These are phyloP conservation scores for Rubus parviflorus DNA, from an alignment of 306 rosid genomes.

Conservation along the genomic window DNA sequence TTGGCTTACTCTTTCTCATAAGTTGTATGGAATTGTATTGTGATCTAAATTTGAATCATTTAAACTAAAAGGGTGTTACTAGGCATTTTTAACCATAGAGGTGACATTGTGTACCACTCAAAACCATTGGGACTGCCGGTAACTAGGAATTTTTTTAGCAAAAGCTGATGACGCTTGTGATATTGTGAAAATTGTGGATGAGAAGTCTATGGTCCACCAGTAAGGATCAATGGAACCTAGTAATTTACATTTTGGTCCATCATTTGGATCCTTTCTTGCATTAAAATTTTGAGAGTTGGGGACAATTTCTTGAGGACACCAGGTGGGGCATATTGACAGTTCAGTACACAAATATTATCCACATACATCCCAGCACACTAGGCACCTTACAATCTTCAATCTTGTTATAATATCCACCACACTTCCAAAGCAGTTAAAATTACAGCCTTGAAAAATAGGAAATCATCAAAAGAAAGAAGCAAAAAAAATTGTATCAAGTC, in stretches of 20 bases:
- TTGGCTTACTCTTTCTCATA: not conserved
- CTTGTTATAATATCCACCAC: constrained; percentile 50
- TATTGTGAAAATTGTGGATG: not conserved
- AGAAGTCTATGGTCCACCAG: constrained; percentile 20
- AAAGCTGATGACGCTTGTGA: not conserved
- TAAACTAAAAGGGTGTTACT: not conserved
- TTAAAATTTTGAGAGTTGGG: not conserved
- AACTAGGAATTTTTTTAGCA: not conserved
- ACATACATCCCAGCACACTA: constrained; percentile 51
- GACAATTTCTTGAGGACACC: not conserved
- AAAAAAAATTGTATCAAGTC: not conserved
- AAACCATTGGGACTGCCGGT: not conserved
- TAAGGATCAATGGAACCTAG: not conserved
- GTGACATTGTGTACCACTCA: not conserved
- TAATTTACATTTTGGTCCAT: constrained; percentile 14
- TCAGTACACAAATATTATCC: constrained; percentile 41
- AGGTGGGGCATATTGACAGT: constrained; percentile 17
- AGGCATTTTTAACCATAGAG: not conserved
- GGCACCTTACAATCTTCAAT: constrained; percentile 48
- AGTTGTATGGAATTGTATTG: not conserved
- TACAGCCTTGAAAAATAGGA: constrained; percentile 10
- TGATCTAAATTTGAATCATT: not conserved
- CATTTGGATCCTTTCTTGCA: constrained; percentile 8
- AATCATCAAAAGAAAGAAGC: constrained; percentile 11
- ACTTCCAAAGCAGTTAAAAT: constrained; percentile 6